These are phyloP conservation scores for Cutaneotrichosporon daszewskae DNA, from an alignment of 1,284 basidiomycete species.

Conservation along the genomic window DNA sequence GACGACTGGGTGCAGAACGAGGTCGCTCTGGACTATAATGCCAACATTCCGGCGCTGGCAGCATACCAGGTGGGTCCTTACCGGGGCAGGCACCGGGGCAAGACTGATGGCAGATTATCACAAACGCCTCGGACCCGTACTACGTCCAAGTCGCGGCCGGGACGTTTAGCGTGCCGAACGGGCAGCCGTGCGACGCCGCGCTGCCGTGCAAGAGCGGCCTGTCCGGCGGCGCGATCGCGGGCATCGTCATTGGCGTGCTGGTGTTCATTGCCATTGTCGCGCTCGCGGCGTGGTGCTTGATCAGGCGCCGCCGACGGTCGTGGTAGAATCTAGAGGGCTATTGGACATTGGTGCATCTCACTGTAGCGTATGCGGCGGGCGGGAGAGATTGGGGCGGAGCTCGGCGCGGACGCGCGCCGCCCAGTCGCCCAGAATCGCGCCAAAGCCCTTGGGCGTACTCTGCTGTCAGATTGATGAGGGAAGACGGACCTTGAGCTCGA, in stretches of 20 bases:
- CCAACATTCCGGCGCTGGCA: conserved; percentile 73
- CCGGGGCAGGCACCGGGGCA: not conserved
- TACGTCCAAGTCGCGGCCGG: conserved; percentile 65
- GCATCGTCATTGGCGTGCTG: conserved; percentile 65
- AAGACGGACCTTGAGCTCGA: conserved; percentile 2
- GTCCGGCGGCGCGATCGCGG: conserved; percentile 55
- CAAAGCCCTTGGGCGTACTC: not conserved
- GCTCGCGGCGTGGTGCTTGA: not conserved
- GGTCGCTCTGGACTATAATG: conserved; percentile 59
- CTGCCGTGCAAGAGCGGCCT: conserved; percentile 56
- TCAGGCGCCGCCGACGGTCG: too few species aligned
- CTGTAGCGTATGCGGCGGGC: too few species aligned
- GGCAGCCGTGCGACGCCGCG: conserved; percentile 68
- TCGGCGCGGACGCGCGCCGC: too few species aligned
- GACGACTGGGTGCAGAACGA: conserved; percentile 50
- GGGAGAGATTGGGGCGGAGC: too few species aligned
- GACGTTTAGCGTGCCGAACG: conserved; percentile 61
- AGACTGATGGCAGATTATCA: not conserved
- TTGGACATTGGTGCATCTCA: too few species aligned
- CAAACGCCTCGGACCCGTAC: conserved; percentile 58
- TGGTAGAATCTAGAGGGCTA: not conserved
- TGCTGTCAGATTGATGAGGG: not conserved
- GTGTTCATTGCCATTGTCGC: conserved; percentile 50
- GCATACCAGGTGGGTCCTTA: conserved; percentile 50
- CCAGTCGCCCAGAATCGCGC: not conserved